Conservation (phyloP, 768 basidiomycete genomes). For the Cystobasidium tubakii region DNA sequence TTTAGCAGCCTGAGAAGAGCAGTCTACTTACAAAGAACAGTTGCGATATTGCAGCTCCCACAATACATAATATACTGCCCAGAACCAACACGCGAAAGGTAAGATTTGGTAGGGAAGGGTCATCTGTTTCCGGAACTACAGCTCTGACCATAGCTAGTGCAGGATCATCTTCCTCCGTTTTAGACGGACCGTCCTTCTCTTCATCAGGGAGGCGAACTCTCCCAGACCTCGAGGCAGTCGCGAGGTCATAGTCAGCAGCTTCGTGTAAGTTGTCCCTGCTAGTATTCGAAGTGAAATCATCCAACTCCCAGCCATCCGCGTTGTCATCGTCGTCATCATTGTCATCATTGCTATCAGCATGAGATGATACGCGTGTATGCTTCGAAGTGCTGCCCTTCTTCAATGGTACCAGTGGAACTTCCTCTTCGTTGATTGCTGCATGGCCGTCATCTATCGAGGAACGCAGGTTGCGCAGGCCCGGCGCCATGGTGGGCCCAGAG, state of each 20-base stretch:
- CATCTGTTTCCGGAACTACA: conserved; percentile 46
- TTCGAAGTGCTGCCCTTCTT: neutral
- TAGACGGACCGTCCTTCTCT: neutral
- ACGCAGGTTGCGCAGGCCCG: conserved; percentile 2
- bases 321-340: conserved; percentile 21
- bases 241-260: neutral
- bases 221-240: neutral
- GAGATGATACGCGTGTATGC: neutral
- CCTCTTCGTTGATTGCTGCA: conserved; percentile 19
- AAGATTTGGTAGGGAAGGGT: conserved; percentile 44
- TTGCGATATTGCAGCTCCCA: conserved; percentile 44
- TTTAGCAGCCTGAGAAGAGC: too few species aligned
- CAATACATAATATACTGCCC: conserved; percentile 22
- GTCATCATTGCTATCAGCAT: neutral
- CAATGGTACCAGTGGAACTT: conserved; percentile 10
- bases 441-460: neutral
- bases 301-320: conserved; percentile 3
- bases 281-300: neutral
- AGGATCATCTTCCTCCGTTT: conserved; percentile 7
- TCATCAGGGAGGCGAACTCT: neutral
- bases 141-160: conserved; percentile 20
- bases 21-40: conserved; percentile 45
- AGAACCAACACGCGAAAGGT: conserved; percentile 45
- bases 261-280: conserved; percentile 1
- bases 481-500: neutral